A percentile compares a stretch with the other conserved stretches of the same genome.
Conservation (phyloP, 129 eudicot genomes). For the Ambrosia trifida region DNA sequence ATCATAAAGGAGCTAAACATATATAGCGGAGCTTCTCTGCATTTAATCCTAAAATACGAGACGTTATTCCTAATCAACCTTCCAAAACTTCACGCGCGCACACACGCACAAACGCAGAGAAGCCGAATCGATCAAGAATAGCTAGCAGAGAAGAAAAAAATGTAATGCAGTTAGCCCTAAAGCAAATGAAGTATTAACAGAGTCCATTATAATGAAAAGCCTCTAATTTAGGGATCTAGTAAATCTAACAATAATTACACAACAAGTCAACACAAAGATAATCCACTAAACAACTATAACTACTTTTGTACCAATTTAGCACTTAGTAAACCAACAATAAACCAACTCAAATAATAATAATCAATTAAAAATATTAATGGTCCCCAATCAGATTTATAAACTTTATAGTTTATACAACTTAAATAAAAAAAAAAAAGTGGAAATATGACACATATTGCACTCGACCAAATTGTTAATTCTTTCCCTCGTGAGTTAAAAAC, state of each 20-base stretch:
- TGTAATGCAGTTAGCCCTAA: neutral
- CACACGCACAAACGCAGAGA: neutral
- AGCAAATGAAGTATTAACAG: conserved; percentile 8
- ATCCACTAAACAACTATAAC: neutral
- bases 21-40: too few relatives aligned
- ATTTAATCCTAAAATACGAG: neutral
- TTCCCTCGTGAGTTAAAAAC: conserved; percentile 26
- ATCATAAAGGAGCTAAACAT: too few relatives aligned
- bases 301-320: neutral
- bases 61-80: conserved; percentile 21
- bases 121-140: conserved; percentile 16
- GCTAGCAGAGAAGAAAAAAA: neutral
- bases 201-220: neutral
- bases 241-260: neutral
- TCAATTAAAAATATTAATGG: conserved; percentile 16
- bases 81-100: neutral
- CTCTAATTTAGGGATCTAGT: conserved; percentile 31
- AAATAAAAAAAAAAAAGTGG: conserved; percentile 14
- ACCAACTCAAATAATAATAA: neutral
- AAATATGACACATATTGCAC: conserved; percentile 11
- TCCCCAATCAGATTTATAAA: conserved; percentile 28
- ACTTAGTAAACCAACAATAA: neutral
- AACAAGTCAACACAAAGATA: conserved; percentile 5
- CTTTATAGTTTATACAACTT: neutral
- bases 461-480: conserved; percentile 21